Percentiles rank a stretch among this genome's conserved stretches.
These are phyloP conservation scores for Citrus reticulata DNA, from an alignment of 345 rosid genomes.

Conservation along the genomic window DNA sequence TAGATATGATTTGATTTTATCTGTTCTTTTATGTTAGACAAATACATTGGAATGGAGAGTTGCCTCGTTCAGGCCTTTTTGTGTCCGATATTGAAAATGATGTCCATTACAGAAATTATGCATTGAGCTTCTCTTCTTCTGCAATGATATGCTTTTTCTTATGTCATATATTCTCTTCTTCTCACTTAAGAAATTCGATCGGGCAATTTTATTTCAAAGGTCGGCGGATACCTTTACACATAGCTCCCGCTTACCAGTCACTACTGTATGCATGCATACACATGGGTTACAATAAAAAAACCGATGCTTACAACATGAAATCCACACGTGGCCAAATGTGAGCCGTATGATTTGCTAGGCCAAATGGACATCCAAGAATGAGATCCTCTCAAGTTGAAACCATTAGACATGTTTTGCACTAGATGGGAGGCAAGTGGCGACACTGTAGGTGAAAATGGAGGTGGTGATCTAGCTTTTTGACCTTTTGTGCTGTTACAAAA, in stretches of 20 bases:
- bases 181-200: conserved; percentile 13
- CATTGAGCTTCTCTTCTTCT: conserved; percentile 1
- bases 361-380: too few relatives aligned
- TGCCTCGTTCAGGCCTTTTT: background rate
- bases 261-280: too few relatives aligned
- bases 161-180: conserved; percentile 23
- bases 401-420: too few relatives aligned
- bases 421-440: too few relatives aligned
- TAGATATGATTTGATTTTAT: background rate
- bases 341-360: too few relatives aligned
- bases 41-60: background rate
- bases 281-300: background rate
- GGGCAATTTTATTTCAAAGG: conserved; percentile 13
- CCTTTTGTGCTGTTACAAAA: conserved; percentile 16
- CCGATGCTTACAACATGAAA: background rate
- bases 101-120: background rate
- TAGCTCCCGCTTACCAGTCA: background rate
- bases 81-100: background rate
- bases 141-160: conserved; percentile 8
- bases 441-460: background rate
- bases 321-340: background rate
- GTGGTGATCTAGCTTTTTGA: background rate
- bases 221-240: conserved; percentile 7
- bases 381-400: too few relatives aligned
- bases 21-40: background rate